Evolutionary conservation across 805 yeast genomes (phyloP).

Genomic region (Tetrapisispora fleetii): DNA sequence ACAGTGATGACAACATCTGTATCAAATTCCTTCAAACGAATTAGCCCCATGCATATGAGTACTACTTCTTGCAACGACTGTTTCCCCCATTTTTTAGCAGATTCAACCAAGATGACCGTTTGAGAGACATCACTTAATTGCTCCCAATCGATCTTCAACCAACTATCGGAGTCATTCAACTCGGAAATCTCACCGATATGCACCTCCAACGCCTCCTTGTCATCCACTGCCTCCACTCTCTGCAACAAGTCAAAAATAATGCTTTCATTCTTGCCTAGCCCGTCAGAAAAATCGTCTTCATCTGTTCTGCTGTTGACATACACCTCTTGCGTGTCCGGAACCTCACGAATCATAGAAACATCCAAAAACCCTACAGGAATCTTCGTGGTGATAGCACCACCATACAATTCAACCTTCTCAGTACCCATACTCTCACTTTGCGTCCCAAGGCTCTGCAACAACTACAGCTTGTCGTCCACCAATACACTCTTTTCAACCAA

Average conservation of each 20-base stretch:
- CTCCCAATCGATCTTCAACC: constrained; percentile 22
- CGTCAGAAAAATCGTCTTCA: constrained; percentile 28
- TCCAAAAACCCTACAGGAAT: constrained; percentile 60
- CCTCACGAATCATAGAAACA: constrained; percentile 67
- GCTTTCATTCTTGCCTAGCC: constrained; percentile 38
- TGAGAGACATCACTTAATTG: constrained; percentile 8
- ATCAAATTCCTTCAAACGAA: constrained; percentile 39
- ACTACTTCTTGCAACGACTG: constrained; percentile 29
- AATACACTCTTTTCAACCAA: no score
- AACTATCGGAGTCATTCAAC: constrained; percentile 32
- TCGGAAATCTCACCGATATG: constrained; percentile 50
- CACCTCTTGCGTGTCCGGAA: constrained; percentile 94
- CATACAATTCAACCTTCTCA: constrained; percentile 41
- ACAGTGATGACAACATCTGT: constrained; percentile 57
- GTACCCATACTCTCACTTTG: no score
- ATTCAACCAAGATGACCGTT: constrained; percentile 33
- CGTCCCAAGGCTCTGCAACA: no score
- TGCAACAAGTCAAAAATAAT: constrained; percentile 60
- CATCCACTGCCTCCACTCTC: constrained; percentile 32
- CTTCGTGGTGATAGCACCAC: constrained; percentile 64
- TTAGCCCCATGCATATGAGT: constrained; percentile 45
- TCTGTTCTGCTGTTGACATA: constrained; percentile 42
- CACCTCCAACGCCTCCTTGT: constrained; percentile 34
- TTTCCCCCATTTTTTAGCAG: constrained; percentile 46
- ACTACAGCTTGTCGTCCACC: no score